Base-by-base conservation (phyloP, 352 stramenopile species). In the Phytophthora ohioensis region DNA sequence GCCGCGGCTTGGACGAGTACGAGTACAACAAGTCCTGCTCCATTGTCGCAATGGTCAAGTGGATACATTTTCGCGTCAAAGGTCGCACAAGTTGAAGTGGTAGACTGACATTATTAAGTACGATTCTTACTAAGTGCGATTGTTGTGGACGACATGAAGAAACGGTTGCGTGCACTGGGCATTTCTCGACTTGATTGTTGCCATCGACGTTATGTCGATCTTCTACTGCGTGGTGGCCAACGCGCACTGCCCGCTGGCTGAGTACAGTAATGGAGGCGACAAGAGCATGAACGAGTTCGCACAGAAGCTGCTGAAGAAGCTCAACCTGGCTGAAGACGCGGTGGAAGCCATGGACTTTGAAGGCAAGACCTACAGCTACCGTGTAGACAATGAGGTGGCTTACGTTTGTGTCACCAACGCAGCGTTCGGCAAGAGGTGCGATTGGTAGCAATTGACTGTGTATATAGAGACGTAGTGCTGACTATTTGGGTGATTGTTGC, bases 181-280 rank as follows among this genome's bases (percentile, higher is more conserved):
- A 56, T 43, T 66, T 56, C n/a, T 64, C 30, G 12, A 49, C 63
- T 71, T 49, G 53, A 35, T 54, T 52, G 39, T 43, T 55, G 36
- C 11, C 17, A 27, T 5, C 17, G 48, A 12, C 41, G 27, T 1
- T n/a, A 92, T 96, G 89, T 76, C 88, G 59, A 96, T 96, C 75
- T 95, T 86, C 72, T 96, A 95, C 81, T 96, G 88, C 68, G 79
- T 96, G 9, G 80, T 96, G 57, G 89, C 88, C 49, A 96, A 96
- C 71, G 78, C 75, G 57, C 67, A 92, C 82, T 94, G 86, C 46
- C 76, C 89, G 60, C 76, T 96, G 57, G 82, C 87, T 15, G 88
- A 96, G 75, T 85, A 87, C 72, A 93, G 86, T 77, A 93, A 93
- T 41, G 82, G 80, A 54, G 87, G 88, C 48, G 83, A 93, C 73